Evolutionary conservation across 108 stramenopile genomes (phyloP), one percentile per base, ranked within the genome.

Genomic region (Nannochloropsis gaditana): DNA sequence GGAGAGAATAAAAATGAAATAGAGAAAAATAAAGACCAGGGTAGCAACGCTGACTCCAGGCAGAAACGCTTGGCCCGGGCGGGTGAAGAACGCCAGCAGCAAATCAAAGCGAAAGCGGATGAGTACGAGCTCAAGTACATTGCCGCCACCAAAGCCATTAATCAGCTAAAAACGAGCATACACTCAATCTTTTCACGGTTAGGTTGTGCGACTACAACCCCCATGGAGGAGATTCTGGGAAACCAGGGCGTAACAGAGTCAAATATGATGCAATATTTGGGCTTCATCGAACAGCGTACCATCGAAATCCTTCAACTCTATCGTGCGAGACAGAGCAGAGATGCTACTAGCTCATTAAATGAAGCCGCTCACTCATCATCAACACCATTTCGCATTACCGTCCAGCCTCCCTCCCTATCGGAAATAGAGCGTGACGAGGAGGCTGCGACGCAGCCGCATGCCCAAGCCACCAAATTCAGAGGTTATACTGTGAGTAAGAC

Each of bases 261-360:
- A n/a, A 92, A 92, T 88, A 92, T 92, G 85, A 92, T 92, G 92
- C 92, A 92, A 79, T 92, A 92, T 87, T 88, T 92, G 44, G 92
- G 91, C 41, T 88, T 92, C 80, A 92, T 92, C 83, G 92, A 92
- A 91, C 92, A 92, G 86, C 59, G 91, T 21, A 91, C 92, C 1
- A 91, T 80, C 41, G 92, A 92, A 59, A 92, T 92, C 43, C 90
- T 92, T 41, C 91, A 92, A 82, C 41, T 50, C n/a, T 93, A 92
- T 82, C 89, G 92, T 41, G 79, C 85, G 21, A 89, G 89, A 44
- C 91, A 92, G 89, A 9, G 9, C 5, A 9, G 21, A 17, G 4
- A 8, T 17, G n/a, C n/a, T 11, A 79, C 11, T 79, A 4, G 31
- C n/a, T 11, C 31, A 31, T 15, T 5, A 11, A 50, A 79, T 44